Base-by-base conservation (phyloP, 257 asterid genomes). In the Datura wrightii region DNA sequence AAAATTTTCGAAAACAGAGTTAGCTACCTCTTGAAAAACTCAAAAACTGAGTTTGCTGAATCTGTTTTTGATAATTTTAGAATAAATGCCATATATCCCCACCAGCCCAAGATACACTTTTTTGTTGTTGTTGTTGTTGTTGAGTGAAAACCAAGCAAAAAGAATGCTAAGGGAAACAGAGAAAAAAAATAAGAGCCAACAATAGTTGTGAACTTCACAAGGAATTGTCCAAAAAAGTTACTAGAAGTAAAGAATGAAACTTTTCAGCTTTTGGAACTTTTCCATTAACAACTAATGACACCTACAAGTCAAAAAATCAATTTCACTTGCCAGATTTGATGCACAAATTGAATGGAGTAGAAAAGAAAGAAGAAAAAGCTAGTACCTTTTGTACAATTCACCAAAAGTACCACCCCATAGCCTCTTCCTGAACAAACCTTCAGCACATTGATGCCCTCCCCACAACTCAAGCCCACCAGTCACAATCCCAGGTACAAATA, bases 341-440 rank as follows among this genome's bases (percentile, higher is more conserved):
- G 69, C 39, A 60, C 69, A 24, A 62, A 10, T 46, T 19, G 19
- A 59, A 74, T 11, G n/a, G n/a, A 74, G 41, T 48, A 10, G n/a
- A 46, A 42, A 71, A 39, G 53, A 69, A 41, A 18, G 5, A 50
- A n/a, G 39, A 13, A 53, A 31, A 10, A 10, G 34, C n/a, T 2
- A 62, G 54, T 84, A 89, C 99, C 97, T 92, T 85, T 86, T 93
- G 87, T 93, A 95, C 65, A 93, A 79, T 67, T 95, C 98, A 82
- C 98, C 98, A 85, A 95, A 95, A 37, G 95, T 92, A 66, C 98
- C 98, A 58, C 98, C 98, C 99, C 99, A 94, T 5, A 94, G 94
- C 93, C 97, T 92, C 90, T 92, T 93, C 54, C 98, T 87, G 79
- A 95, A 95, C 91, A 95, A 85, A 4, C 97, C 99, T 85, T 95